Percentiles rank a stretch among this genome's conserved stretches.
Evolutionary conservation across 495 filamentous ascomycete species (phyloP).

Genomic region (Bombardia bombarda): DNA sequence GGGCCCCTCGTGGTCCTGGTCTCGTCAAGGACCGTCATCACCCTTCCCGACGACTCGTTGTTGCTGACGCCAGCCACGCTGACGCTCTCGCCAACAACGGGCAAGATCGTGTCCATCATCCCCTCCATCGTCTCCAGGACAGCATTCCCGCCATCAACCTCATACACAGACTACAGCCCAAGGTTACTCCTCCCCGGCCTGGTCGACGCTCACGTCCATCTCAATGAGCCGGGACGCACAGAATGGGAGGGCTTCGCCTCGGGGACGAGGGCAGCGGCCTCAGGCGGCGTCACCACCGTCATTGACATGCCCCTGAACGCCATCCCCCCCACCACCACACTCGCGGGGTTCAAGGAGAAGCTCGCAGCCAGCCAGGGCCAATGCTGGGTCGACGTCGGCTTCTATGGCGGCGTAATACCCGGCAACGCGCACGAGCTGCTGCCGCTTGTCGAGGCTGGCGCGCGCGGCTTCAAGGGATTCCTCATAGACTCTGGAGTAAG

Average conservation of each 20-base stretch:
- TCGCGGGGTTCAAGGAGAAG: slow-evolving; percentile 75
- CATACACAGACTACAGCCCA: slow-evolving; percentile 82
- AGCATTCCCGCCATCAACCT: slow-evolving; percentile 62
- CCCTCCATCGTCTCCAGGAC: slow-evolving; percentile 61
- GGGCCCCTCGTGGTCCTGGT: slow-evolving; percentile 54
- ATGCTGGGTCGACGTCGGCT: slow-evolving; percentile 98
- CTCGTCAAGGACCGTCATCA: slow-evolving; percentile 76
- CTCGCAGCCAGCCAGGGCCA: slow-evolving; percentile 75
- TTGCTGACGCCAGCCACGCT: slow-evolving; percentile 59
- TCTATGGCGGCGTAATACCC: slow-evolving; percentile 93
- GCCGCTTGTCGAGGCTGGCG: slow-evolving; percentile 73
- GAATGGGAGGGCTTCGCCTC: slow-evolving; percentile 99
- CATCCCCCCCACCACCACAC: slow-evolving; percentile 91
- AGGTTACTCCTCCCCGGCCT: slow-evolving; percentile 81
- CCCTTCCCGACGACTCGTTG: slow-evolving; percentile 49
- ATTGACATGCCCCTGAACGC: slow-evolving; percentile 98
- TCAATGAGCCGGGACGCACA: slow-evolving; percentile 94
- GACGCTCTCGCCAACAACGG: slow-evolving; percentile 65
- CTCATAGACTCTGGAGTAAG: slow-evolving; percentile 92
- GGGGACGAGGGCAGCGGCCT: slow-evolving; percentile 87
- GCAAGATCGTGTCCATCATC: slow-evolving; percentile 77
- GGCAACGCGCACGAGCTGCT: slow-evolving; percentile 78
- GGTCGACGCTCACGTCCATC: slow-evolving; percentile 94
- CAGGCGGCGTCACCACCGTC: slow-evolving; percentile 95
- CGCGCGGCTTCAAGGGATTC: slow-evolving; percentile 96